phyloP scores from a whole-genome alignment of 129 eudicot genomes.

The Lactuca saligna region DNA sequence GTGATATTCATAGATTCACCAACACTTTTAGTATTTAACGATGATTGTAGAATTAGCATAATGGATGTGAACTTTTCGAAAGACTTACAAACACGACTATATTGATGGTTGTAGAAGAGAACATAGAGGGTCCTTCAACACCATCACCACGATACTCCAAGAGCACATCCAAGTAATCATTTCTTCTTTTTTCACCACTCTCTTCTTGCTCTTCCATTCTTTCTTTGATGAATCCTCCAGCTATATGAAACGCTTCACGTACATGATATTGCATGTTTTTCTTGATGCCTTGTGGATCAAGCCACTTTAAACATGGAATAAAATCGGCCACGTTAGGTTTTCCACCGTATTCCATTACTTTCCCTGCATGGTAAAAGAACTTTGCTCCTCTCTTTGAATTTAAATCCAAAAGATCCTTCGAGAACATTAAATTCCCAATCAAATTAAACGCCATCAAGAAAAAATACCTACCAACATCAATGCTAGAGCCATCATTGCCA shows the following conservation, averaged over 20 bases:
- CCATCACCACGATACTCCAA: conserved; percentile 52
- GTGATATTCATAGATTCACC: too few species aligned
- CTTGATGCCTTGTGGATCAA: conserved; percentile 61
- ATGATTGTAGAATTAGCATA: not conserved
- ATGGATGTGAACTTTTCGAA: not conserved
- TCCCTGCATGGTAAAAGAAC: conserved; percentile 59
- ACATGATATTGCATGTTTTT: conserved; percentile 59
- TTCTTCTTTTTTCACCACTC: conserved; percentile 10
- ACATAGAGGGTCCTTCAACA: conserved; percentile 35
- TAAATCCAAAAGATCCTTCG: conserved; percentile 57
- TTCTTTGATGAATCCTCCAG: conserved; percentile 51
- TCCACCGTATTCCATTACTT: conserved; percentile 61
- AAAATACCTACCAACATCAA: conserved; percentile 57
- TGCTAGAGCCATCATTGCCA: conserved; percentile 16
- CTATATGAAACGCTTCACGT: conserved; percentile 50
- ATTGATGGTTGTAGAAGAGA: conserved; percentile 50
- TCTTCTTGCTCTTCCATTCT: conserved; percentile 28
- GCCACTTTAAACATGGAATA: conserved; percentile 45
- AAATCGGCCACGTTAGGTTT: conserved; percentile 63
- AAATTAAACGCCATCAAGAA: conserved; percentile 67
- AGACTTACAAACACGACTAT: conserved; percentile 62
- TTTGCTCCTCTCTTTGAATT: conserved; percentile 47
- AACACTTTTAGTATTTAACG: not conserved
- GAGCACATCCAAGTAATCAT: conserved; percentile 65
- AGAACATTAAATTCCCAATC: conserved; percentile 57